A percentile compares a stretch with the other conserved stretches of the same genome.
phyloP scores from a whole-genome alignment of 192 early-diverging fungal species.

The Phycomyces nitens region DNA sequence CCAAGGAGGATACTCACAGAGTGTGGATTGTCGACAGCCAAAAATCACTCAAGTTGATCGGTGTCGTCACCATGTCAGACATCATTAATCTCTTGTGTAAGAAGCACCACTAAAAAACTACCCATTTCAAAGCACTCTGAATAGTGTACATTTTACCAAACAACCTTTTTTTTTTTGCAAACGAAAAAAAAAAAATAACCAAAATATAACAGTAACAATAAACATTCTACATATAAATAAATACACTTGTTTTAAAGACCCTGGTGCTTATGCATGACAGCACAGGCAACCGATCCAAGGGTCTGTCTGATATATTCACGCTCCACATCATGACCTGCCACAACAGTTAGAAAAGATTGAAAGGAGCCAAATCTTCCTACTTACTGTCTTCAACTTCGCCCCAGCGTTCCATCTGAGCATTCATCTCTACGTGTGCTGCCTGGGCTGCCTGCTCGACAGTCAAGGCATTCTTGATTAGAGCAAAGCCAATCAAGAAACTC shows the following conservation, averaged over 20 bases:
- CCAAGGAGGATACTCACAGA: constrained; percentile 49
- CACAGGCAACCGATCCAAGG: constrained; percentile 70
- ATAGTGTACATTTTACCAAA: too few species aligned
- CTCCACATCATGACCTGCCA: constrained; percentile 70
- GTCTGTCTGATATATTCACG: constrained; percentile 68
- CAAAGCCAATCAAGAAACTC: constrained; percentile 86
- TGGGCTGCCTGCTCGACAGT: constrained; percentile 70
- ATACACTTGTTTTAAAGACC: neutral
- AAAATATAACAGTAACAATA: neutral
- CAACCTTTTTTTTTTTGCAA: too few species aligned
- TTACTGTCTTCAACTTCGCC: constrained; percentile 84
- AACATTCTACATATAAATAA: neutral
- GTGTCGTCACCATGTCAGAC: constrained; percentile 58
- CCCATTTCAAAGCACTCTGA: too few species aligned
- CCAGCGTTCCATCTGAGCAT: constrained; percentile 86
- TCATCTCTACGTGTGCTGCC: constrained; percentile 82
- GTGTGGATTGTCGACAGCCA: constrained; percentile 51
- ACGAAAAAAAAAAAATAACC: neutral
- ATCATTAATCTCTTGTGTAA: constrained; percentile 36
- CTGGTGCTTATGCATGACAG: constrained; percentile 31
- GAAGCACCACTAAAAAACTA: neutral
- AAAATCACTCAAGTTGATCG: constrained; percentile 31
- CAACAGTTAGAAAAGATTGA: neutral
- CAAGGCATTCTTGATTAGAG: constrained; percentile 74
- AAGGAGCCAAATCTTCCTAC: too few species aligned